A percentile compares a stretch with the other conserved stretches of the same genome.
These are phyloP conservation scores for Neurospora sp. DNA, from an alignment of 495 filamentous ascomycete species.

Conservation along the genomic window DNA sequence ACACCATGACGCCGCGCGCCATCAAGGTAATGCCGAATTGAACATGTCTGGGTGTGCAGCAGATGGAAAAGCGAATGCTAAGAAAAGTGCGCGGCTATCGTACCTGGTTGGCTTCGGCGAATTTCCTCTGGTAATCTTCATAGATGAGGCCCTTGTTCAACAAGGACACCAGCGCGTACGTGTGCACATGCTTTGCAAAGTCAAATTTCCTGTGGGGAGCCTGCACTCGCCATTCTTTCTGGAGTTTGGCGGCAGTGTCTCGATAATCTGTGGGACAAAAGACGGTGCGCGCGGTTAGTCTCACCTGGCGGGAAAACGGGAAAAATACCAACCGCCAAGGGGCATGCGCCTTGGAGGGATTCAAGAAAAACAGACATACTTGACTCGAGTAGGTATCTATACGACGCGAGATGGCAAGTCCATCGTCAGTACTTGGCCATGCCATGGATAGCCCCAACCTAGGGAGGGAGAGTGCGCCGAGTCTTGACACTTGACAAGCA, in stretches of 20 bases:
- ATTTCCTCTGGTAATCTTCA: conserved; percentile 52
- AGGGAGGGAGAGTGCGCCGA: not conserved
- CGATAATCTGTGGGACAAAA: conserved; percentile 40
- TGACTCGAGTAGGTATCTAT: conserved; percentile 81
- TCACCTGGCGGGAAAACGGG: conserved; percentile 7
- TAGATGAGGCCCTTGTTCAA: conserved; percentile 72
- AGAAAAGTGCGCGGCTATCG: conserved; percentile 3
- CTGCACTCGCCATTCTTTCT: conserved; percentile 66
- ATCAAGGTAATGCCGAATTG: conserved; percentile 7
- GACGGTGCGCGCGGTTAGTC: conserved; percentile 24
- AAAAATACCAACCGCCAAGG: not conserved
- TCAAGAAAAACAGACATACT: conserved; percentile 46
- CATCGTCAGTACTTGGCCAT: not conserved
- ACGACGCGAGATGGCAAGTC: not conserved
- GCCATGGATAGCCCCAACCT: not conserved
- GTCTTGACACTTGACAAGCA: conserved; percentile 17
- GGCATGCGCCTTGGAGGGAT: conserved; percentile 4
- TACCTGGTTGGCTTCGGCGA: conserved; percentile 28
- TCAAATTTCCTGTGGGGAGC: conserved; percentile 61
- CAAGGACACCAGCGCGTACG: conserved; percentile 62
- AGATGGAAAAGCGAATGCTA: not conserved
- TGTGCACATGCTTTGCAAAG: conserved; percentile 66
- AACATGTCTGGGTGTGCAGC: not conserved
- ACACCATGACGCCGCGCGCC: conserved; percentile 4
- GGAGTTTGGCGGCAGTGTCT: conserved; percentile 68